These are phyloP conservation scores for Paraleonurus japonicus DNA, from an alignment of 257 asterid species.

Conservation along the genomic window DNA sequence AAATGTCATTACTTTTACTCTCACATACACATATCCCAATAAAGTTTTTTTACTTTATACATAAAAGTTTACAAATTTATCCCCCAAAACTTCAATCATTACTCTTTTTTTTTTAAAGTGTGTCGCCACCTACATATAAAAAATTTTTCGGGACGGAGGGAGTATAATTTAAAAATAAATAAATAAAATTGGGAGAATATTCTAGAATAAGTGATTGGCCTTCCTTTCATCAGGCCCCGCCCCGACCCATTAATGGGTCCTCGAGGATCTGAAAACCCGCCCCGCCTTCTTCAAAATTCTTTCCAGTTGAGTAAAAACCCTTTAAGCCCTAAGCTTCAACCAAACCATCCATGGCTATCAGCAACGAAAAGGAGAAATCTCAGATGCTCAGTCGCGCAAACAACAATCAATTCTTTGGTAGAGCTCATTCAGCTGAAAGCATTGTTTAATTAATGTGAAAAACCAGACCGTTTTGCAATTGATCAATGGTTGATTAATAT, in stretches of 20 bases:
- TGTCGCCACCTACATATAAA: too few relatives aligned
- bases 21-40: too few relatives aligned
- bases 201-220: neutral
- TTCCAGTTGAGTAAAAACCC: conserved; percentile 9
- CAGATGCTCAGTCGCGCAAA: conserved; percentile 15
- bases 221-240: neutral
- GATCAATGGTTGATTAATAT: conserved; percentile 14
- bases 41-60: too few relatives aligned
- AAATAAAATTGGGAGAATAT: too few relatives aligned
- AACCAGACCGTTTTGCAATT: neutral
- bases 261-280: conserved; percentile 24
- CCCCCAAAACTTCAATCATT: too few relatives aligned
- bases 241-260: neutral
- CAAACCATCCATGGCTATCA: conserved; percentile 33
- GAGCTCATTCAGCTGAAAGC: conserved; percentile 9
- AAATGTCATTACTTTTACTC: too few relatives aligned
- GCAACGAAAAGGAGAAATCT: conserved; percentile 14
- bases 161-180: too few relatives aligned
- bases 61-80: too few relatives aligned
- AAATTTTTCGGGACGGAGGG: too few relatives aligned
- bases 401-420: conserved; percentile 37
- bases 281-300: conserved; percentile 36
- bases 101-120: too few relatives aligned
- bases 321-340: conserved; percentile 26
- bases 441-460: conserved; percentile 15